Base-by-base conservation (phyloP, 208 protist genomes). In the Acanthamoeba castellanii region DNA sequence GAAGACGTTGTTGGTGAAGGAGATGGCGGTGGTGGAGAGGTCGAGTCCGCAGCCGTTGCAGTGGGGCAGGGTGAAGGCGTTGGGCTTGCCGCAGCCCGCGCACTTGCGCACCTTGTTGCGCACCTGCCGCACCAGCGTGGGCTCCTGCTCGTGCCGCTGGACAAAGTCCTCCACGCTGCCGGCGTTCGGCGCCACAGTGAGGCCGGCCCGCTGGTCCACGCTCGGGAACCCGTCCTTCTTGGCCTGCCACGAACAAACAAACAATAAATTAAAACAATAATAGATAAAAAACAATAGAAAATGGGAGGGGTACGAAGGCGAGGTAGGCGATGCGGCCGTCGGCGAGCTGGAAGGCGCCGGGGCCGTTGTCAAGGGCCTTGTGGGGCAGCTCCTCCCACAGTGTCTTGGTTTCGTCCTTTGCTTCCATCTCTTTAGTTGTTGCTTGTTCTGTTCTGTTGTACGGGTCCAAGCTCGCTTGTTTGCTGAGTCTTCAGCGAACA, bases 1-100 rank as follows among this genome's bases (percentile, higher is more conserved):
- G 89, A 98, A 98, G 47, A 98, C 82, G 94, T 98, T 98, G 30
- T 96, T 95, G n/a, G 97, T 97, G 64, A 74, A 90, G 32, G 95
- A 96, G 27, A 97, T 91, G 27, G 30, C 61, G 27, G 96, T 95
- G 52, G 18, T 32, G 20, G 34, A 25, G 34, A 98, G 94, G 84
- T 93, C 93, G 45, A 27, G 34, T 22, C 96, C 96, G 87, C 97
- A 98, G 72, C 91, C 93, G 70, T 98, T 98, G 93, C 97, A 98
- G 87, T 37, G n/a, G 32, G 27, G 30, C 82, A 98, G 95, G 8
- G 96, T 97, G 95, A 96, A 95, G 20, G 96, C 97, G 89, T 97
- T 97, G 7, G 97, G 96, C 94, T 98, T 98, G 4, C 95, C 96
- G 72, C 97, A 98, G 37, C 70, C 68, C 42, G 82, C 92, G 59